Conservation (phyloP, 352 stramenopile genomes). For the Globisporangium parvum region DNA sequence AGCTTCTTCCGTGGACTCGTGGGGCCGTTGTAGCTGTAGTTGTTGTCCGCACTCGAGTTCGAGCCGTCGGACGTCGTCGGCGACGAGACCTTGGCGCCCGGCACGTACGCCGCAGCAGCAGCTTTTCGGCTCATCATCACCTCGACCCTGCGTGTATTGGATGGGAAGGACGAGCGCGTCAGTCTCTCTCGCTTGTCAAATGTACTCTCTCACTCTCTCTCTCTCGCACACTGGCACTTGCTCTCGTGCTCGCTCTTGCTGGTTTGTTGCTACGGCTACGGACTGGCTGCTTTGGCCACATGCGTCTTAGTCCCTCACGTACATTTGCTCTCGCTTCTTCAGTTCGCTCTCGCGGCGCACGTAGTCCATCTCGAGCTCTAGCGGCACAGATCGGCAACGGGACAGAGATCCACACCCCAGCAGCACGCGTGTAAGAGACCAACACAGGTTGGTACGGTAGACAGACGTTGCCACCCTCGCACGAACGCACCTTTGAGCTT, state of each 20-base stretch:
- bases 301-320: conserved; percentile 11
- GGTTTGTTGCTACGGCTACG: not conserved
- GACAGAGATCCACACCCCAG: not conserved
- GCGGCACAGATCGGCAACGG: not conserved
- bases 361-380: conserved; percentile 77
- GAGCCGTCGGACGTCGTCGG: conserved; percentile 73
- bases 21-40: conserved; percentile 37
- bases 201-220: too few relatives aligned
- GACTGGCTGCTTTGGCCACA: too few relatives aligned
- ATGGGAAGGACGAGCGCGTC: conserved; percentile 2
- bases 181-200: not conserved
- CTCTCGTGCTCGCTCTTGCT: too few relatives aligned
- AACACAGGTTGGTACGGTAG: too few relatives aligned
- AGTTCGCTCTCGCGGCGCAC: conserved; percentile 71
- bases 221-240: too few relatives aligned
- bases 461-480: too few relatives aligned
- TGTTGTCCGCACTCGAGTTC: conserved; percentile 74
- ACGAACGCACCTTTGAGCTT: conserved; percentile 82
- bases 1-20: conserved; percentile 20
- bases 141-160: conserved; percentile 37
- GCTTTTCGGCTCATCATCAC: conserved; percentile 64
- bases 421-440: too few relatives aligned
- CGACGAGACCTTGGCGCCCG: conserved; percentile 36
- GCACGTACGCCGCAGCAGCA: conserved; percentile 26
- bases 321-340: conserved; percentile 86